Base-by-base conservation (phyloP, 2,329 filamentous ascomycete species). In the Ascocoryne sarcoides region DNA sequence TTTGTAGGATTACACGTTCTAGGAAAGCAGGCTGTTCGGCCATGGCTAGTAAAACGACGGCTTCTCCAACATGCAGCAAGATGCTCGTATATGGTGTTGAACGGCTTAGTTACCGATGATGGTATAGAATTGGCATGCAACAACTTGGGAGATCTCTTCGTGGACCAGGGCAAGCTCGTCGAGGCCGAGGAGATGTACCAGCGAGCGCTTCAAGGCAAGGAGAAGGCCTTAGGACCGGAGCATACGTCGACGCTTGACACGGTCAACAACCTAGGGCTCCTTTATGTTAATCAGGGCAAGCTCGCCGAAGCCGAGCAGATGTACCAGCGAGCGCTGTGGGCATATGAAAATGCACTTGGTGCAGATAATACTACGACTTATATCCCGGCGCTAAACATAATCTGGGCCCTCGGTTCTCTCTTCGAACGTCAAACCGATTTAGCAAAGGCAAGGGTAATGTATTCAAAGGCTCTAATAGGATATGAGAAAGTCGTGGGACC, bases 361-460 rank as follows among this genome's bases (percentile, higher is more conserved):
- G 49, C 55, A 12, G 51, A 60, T 19, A 37, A 48, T 42, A 45
- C 43, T 4, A 37, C 19, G 3, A 49, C 37, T 23, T 62, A 46
- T 20, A 21, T 39, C 28, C 40, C 43, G 23, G 44, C 40, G n/a
- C 38, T 46, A 9, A 39, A 43, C 23, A 41, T 32, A 21, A 38
- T 43, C 16, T 39, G 3, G 8, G 20, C 15, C 17, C 30, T 46
- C 12, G 40, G 36, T 20, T 21, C 12, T 34, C 44, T 63, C 40
- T 63, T 60, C 33, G 7, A 4, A 8, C 9, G 47, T 17, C 51
- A 58, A 45, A 54, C 46, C 37, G 50, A 50, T 37, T 20, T 54
- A n/a, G 23, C 45, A 10, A 47, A 60, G 19, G 56, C 60, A 5
- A 39, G 34, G 37, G 34, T 14, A 20, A 43, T 43, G 40, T 48